Conservation (phyloP, 169 alveolate species). For the Cryptosporidium viatorum region DNA sequence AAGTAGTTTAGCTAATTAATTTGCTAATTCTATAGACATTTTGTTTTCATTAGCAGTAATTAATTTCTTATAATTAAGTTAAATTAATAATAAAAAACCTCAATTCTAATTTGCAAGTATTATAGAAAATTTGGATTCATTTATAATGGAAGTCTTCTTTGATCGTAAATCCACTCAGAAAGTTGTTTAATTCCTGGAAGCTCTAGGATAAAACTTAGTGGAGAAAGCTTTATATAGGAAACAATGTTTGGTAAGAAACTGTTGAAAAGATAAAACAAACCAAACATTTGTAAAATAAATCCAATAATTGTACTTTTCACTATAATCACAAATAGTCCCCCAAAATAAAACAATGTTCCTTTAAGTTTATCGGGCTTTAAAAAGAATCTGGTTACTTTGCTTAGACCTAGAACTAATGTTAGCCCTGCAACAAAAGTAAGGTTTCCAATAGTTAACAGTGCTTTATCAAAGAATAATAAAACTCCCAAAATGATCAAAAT, state of each 20-base stretch:
- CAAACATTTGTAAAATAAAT: constrained; percentile 61
- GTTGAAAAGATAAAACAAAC: constrained; percentile 59
- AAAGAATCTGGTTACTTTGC: constrained; percentile 67
- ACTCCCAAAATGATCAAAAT: constrained; percentile 63
- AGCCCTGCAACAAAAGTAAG: constrained; percentile 68
- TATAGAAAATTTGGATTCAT: neutral
- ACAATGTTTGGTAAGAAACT: constrained; percentile 70
- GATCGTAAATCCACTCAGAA: constrained; percentile 74
- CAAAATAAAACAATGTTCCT: constrained; percentile 70
- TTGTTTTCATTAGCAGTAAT: constrained; percentile 11
- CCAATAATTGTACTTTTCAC: constrained; percentile 71
- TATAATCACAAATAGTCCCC: constrained; percentile 64
- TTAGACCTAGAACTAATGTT: constrained; percentile 38
- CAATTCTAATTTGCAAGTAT: neutral
- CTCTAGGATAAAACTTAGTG: constrained; percentile 66
- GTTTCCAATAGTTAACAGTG: constrained; percentile 60
- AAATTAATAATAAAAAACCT: neutral
- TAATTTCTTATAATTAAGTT: neutral
- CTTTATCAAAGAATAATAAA: constrained; percentile 50
- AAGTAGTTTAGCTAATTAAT: constrained; percentile 46
- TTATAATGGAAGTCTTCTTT: constrained; percentile 70
- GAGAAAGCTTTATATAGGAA: constrained; percentile 74
- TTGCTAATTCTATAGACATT: constrained; percentile 10
- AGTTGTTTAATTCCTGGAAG: constrained; percentile 71
- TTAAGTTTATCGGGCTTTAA: constrained; percentile 64